Conservation (phyloP, 2,329 filamentous ascomycete genomes). For the Septoria petroselini region DNA sequence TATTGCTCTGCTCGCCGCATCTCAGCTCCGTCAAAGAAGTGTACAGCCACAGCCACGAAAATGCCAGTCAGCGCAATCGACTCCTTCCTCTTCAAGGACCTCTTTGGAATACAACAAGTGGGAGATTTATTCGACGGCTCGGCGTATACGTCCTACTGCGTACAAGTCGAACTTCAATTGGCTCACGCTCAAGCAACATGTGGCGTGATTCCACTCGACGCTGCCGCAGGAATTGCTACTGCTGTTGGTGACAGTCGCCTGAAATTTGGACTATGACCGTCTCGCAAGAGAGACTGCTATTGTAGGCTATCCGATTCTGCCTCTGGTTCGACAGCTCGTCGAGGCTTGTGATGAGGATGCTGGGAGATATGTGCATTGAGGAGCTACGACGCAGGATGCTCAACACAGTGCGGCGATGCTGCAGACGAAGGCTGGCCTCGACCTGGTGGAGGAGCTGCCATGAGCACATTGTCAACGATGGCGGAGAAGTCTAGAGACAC, state of each 20-base stretch:
- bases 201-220: conserved; percentile 29
- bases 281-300: conserved; percentile 32
- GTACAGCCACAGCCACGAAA: not conserved
- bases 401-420: conserved; percentile 33
- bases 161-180: conserved; percentile 29
- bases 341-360: conserved; percentile 26
- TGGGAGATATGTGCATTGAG: conserved; percentile 35
- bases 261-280: conserved; percentile 24
- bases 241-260: no score
- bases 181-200: conserved; percentile 27
- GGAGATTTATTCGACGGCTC: conserved; percentile 26
- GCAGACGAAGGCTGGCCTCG: conserved; percentile 31
- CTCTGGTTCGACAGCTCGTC: conserved; percentile 34
- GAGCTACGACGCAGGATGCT: conserved; percentile 36
- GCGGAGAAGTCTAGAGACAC: conserved; percentile 26
- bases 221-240: conserved; percentile 26
- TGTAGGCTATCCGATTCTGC: conserved; percentile 36
- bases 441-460: conserved; percentile 23
- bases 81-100: conserved; percentile 28
- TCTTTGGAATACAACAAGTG: conserved; percentile 25
- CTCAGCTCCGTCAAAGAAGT: no score
- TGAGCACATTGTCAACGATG: conserved; percentile 18
- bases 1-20: no score
- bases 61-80: conserved; percentile 31
- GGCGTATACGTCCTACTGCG: conserved; percentile 25